Base-by-base conservation (phyloP, 75 land plant species). In the Isoetes taiwanensis region DNA sequence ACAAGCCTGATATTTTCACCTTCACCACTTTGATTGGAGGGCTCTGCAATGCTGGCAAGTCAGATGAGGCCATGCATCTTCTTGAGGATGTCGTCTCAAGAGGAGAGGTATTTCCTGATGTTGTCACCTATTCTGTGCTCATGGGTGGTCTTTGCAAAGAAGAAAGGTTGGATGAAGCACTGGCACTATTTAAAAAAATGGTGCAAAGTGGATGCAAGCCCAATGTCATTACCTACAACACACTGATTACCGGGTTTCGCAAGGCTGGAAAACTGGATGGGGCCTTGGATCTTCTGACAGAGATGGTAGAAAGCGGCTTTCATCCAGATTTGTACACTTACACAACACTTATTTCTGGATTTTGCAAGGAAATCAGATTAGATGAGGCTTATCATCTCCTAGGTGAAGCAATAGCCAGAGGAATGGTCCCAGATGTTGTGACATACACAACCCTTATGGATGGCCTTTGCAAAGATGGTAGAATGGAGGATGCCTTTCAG, bases 201-300 rank as follows among this genome's bases (percentile, higher is more conserved):
- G n/a, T n/a, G n/a, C n/a, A n/a, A n/a, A n/a, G n/a, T n/a, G n/a
- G n/a, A n/a, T 21, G 41, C 43, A 43, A 65, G 8, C 42, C 69
- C 1, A 34, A 34, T n/a, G 67, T 56, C 10, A 50, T 48, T n/a
- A 56, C 75, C 32, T 66, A 71, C 40, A 75, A 74, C 54, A 63
- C 58, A 39, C 72, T 78, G 28, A 43, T 78, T 24, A 56, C 75
- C 2, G 56, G 62, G 2, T 46, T 81, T 52, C 16, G 68, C 30
- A 23, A 53, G 46, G 14, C 28, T 8, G 57, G 33, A 10, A 55
- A 65, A 2, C 10, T 63, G 25, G 53, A 55, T 5, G 78, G 69
- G 19, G 85, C 85, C 14, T 78, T 77, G 43, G 57, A 48, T 34
- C 33, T 72, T 10, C 58, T 75, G 28, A 35, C 28, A 46, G 66